phyloP scores from a whole-genome alignment of 2,329 filamentous ascomycete genomes.

The Xylariaceae sp. region DNA sequence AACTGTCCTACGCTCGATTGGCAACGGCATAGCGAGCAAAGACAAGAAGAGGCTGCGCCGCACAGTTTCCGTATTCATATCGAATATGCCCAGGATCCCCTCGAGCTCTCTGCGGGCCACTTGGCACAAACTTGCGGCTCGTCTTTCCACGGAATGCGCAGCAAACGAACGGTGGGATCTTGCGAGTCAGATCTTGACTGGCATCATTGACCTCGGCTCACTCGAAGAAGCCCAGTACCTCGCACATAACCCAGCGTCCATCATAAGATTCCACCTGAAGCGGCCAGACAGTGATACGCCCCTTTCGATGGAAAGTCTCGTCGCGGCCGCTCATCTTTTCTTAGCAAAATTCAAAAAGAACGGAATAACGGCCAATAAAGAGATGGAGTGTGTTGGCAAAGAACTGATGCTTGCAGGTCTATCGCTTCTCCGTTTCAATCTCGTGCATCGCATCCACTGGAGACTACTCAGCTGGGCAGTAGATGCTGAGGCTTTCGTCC shows the following conservation, averaged over 20 bases:
- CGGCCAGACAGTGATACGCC: conserved; percentile 10
- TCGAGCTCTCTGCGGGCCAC: conserved; percentile 13
- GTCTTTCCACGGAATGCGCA: conserved; percentile 34
- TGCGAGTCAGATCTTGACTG: conserved; percentile 31
- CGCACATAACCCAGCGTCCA: conserved; percentile 32
- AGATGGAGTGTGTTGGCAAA: conserved; percentile 25
- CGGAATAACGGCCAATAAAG: conserved; percentile 5
- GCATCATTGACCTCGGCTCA: conserved; percentile 25
- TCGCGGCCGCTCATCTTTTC: conserved; percentile 31
- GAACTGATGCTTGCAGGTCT: conserved; percentile 31
- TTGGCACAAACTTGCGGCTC: conserved; percentile 28
- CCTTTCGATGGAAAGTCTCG: conserved; percentile 14
- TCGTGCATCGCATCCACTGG: conserved; percentile 31
- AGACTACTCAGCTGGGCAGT: conserved; percentile 28
- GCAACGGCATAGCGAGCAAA: conserved; percentile 7
- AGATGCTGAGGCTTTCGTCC: conserved; percentile 25
- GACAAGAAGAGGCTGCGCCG: conserved; percentile 21
- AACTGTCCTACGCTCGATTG: conserved; percentile 1
- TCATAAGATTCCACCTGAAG: conserved; percentile 31
- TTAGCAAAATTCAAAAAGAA: conserved; percentile 29
- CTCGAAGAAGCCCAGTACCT: conserved; percentile 34
- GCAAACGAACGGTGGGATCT: conserved; percentile 29
- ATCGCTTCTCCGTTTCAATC: conserved; percentile 15
- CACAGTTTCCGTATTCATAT: conserved; percentile 23
- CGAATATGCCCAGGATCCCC: conserved; percentile 5